Percentiles rank a stretch among this genome's conserved stretches.
Evolutionary conservation across 2,329 filamentous ascomycete species (phyloP).

Genomic region (Blastomyces gilchristii): DNA sequence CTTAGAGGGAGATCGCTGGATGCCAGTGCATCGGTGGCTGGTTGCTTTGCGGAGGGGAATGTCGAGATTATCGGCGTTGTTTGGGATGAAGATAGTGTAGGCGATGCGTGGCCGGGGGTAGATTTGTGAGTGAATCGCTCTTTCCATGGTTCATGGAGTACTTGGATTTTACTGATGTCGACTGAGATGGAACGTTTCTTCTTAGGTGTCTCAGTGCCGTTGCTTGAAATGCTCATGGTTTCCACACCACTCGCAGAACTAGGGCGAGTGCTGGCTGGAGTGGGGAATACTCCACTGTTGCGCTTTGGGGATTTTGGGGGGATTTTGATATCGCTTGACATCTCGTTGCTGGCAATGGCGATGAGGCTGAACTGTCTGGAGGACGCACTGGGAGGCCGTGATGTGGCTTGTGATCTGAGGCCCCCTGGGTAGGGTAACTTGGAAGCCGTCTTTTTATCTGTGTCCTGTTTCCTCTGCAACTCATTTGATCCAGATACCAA

Average conservation of each 20-base stretch:
- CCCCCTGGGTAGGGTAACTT: neutral
- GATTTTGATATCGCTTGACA: neutral
- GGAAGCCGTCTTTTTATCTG: neutral
- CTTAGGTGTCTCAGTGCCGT: neutral
- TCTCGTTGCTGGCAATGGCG: neutral
- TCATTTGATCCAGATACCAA: neutral
- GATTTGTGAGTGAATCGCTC: neutral
- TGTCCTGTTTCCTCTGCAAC: neutral
- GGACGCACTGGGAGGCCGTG: neutral
- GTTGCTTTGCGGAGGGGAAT: neutral
- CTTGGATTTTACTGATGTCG: neutral
- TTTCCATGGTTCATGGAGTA: neutral
- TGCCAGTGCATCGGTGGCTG: neutral
- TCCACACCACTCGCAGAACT: neutral
- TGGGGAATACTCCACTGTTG: slow-evolving; percentile 1
- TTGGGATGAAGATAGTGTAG: neutral
- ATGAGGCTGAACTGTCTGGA: neutral
- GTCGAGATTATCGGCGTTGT: neutral
- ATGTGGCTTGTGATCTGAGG: neutral
- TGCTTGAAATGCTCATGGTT: neutral
- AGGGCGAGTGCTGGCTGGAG: neutral
- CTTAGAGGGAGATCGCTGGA: neutral
- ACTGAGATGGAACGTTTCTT: slow-evolving; percentile 6
- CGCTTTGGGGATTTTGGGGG: slow-evolving; percentile 5
- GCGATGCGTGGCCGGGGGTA: neutral